Evolutionary conservation across 1,284 basidiomycete species (phyloP).

Genomic region (Pholiota adiposa): DNA sequence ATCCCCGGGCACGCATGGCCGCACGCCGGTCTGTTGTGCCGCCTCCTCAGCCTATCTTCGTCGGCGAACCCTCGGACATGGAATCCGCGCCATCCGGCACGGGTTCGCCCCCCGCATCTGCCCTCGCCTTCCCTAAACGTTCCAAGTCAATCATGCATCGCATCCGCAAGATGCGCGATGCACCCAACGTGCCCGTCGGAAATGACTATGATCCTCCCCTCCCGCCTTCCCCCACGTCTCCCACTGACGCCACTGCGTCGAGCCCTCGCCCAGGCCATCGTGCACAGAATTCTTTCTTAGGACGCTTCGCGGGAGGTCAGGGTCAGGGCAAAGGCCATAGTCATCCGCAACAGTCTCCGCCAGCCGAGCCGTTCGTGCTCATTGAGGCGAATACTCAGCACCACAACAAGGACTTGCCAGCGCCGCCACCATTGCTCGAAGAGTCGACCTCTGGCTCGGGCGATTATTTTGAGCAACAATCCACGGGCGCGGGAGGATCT

Average conservation of each 20-base stretch:
- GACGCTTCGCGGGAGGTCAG: conserved; percentile 58
- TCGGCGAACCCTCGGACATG: conserved; percentile 53
- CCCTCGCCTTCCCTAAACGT: conserved; percentile 60
- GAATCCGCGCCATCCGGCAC: conserved; percentile 24
- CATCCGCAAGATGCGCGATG: conserved; percentile 82
- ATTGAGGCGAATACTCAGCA: conserved; percentile 58
- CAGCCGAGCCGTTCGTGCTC: conserved; percentile 63
- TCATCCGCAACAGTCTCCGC: conserved; percentile 41
- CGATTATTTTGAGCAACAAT: conserved; percentile 52
- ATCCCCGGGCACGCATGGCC: conserved; percentile 38
- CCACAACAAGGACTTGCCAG: conserved; percentile 71
- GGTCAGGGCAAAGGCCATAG: conserved; percentile 26
- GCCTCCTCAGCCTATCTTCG: conserved; percentile 81
- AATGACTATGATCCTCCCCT: conserved; percentile 42
- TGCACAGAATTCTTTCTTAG: conserved; percentile 72
- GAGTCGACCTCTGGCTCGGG: conserved; percentile 34
- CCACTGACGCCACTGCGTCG: conserved; percentile 37
- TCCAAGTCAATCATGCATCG: conserved; percentile 83
- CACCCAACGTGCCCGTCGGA: conserved; percentile 78
- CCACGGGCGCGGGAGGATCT: conserved; percentile 26
- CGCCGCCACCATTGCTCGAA: conserved; percentile 28
- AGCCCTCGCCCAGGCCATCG: conserved; percentile 61
- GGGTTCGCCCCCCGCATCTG: conserved; percentile 41
- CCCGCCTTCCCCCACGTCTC: conserved; percentile 52
- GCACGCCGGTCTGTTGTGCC: conserved; percentile 58